A percentile compares a stretch with the other conserved stretches of the same genome.
These are phyloP conservation scores for Cryoendolithus antarcticus DNA, from an alignment of 2,329 filamentous ascomycete species.

Conservation along the genomic window DNA sequence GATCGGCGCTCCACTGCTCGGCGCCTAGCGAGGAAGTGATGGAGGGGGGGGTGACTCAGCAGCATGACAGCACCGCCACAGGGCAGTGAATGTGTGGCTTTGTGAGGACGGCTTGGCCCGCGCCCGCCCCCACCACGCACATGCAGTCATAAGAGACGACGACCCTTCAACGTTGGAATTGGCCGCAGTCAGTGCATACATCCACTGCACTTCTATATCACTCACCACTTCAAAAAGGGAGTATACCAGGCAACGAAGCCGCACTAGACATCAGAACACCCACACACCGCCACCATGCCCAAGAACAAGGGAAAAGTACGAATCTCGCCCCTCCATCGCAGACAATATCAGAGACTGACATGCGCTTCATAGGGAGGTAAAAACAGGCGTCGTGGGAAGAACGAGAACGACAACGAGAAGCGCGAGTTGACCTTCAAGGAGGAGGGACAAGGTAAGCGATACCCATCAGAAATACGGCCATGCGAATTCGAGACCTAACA, in stretches of 20 bases:
- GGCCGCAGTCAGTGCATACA: no score
- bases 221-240: no score
- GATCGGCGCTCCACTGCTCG: no score
- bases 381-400: conserved; percentile 91
- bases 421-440: conserved; percentile 98
- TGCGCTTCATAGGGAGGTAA: conserved; percentile 59
- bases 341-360: conserved; percentile 29
- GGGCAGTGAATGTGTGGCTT: no score
- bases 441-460: conserved; percentile 64
- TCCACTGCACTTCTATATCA: no score
- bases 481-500: not conserved
- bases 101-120: no score
- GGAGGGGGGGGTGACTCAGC: no score
- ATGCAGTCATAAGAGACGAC: no score
- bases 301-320: conserved; percentile 99
- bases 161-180: no score
- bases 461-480: not conserved
- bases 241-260: conserved; percentile 12
- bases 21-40: no score
- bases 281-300: conserved; percentile 54
- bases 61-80: no score
- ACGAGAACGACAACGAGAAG: conserved; percentile 87
- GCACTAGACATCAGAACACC: conserved; percentile 7
- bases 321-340: conserved; percentile 16
- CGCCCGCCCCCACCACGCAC: no score